Percentiles rank a stretch among this genome's conserved stretches.
phyloP scores from a whole-genome alignment of 1,284 basidiomycete genomes.

The Marasmius sp. region DNA sequence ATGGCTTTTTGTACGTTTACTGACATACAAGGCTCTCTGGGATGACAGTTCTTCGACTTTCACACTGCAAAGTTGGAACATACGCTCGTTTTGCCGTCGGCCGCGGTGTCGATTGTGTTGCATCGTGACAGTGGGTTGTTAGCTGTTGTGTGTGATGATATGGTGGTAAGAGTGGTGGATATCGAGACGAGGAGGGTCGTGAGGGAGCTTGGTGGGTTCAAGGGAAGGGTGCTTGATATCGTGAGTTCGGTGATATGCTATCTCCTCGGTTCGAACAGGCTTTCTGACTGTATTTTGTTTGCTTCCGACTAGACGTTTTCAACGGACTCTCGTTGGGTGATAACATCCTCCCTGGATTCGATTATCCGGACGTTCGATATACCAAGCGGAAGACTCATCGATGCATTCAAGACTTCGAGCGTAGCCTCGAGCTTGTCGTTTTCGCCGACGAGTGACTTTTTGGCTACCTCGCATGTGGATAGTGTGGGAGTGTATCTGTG shows the following conservation, averaged over 20 bases:
- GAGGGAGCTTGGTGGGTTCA: conserved; percentile 83
- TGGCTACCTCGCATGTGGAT: conserved; percentile 94
- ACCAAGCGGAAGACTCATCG: conserved; percentile 89
- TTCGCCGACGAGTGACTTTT: conserved; percentile 93
- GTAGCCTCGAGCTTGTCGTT: conserved; percentile 91
- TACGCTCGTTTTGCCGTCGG: conserved; percentile 67
- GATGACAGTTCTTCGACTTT: conserved; percentile 90
- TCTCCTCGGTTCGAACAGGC: neutral
- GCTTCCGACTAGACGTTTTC: conserved; percentile 75
- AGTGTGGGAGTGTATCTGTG: conserved; percentile 94
- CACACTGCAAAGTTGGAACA: conserved; percentile 76
- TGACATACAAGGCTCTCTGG: neutral
- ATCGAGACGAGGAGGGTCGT: conserved; percentile 89
- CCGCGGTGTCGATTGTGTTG: conserved; percentile 71
- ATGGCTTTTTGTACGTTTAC: neutral
- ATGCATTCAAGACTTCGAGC: conserved; percentile 89
- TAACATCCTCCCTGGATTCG: conserved; percentile 87
- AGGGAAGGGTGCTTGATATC: conserved; percentile 80
- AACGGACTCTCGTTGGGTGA: conserved; percentile 91
- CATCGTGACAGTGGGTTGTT: conserved; percentile 89
- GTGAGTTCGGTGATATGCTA: conserved; percentile 42
- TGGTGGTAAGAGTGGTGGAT: conserved; percentile 83
- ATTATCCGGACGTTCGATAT: conserved; percentile 95
- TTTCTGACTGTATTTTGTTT: conserved; percentile 2
- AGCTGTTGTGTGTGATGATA: conserved; percentile 84